phyloP scores from a whole-genome alignment of 2,329 filamentous ascomycete genomes.

The Grosmannia clavigera region DNA sequence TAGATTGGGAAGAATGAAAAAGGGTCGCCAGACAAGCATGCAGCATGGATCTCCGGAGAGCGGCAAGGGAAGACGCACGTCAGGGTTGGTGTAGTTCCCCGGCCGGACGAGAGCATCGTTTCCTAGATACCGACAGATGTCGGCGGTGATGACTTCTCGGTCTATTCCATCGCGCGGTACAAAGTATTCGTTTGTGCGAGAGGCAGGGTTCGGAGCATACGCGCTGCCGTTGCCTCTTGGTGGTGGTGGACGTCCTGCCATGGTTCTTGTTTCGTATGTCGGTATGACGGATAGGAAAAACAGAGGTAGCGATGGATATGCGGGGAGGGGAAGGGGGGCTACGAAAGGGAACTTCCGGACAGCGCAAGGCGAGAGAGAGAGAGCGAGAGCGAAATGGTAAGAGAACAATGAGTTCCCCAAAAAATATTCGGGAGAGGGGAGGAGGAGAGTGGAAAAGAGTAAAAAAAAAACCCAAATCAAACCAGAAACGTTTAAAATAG shows the following conservation, averaged over 20 bases:
- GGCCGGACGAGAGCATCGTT: constrained; percentile 72
- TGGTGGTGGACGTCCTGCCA: neutral
- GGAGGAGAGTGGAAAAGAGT: constrained; percentile 14
- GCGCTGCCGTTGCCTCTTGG: neutral
- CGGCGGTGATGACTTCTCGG: constrained; percentile 71
- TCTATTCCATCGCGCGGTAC: constrained; percentile 70
- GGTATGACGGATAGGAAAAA: neutral
- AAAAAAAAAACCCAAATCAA: neutral
- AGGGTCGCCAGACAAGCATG: neutral
- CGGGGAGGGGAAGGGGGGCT: neutral
- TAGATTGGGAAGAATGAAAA: too few relatives aligned
- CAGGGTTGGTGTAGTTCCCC: constrained; percentile 55
- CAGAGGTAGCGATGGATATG: constrained; percentile 7
- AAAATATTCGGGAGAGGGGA: constrained; percentile 13
- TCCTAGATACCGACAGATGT: constrained; percentile 73
- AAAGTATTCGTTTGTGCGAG: constrained; percentile 65
- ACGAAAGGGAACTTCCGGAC: neutral
- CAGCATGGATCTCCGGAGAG: neutral
- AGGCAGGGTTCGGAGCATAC: constrained; percentile 2
- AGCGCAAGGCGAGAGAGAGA: constrained; percentile 4
- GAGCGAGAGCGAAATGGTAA: too few relatives aligned
- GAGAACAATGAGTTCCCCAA: constrained; percentile 5
- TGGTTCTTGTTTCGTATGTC: neutral
- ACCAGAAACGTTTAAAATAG: constrained; percentile 12
- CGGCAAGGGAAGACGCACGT: constrained; percentile 12